These are phyloP conservation scores for Pichia sp. DNA, from an alignment of 1,139 yeast genomes.

Conservation along the genomic window DNA sequence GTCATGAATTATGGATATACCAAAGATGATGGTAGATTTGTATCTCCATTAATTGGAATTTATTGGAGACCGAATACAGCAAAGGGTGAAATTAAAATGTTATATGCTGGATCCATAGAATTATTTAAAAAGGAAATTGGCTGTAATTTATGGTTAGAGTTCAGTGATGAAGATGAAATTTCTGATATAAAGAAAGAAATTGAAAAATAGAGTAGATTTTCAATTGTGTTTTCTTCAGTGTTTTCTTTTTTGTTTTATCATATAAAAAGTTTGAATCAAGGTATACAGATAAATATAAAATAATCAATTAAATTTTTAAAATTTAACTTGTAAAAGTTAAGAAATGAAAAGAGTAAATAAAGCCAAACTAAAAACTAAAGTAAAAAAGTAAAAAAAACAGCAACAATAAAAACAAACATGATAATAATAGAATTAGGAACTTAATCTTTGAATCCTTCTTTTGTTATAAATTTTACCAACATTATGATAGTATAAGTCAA, in stretches of 20 bases:
- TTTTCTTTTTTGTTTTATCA: too few relatives aligned
- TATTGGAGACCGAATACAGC: constrained; percentile 86
- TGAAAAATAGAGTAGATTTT: constrained; percentile 9
- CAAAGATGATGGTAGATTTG: constrained; percentile 64
- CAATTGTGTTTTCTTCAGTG: background rate
- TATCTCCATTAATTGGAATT: constrained; percentile 66
- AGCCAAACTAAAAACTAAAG: background rate
- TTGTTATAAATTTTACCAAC: constrained; percentile 38
- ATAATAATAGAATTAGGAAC: background rate
- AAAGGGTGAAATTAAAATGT: constrained; percentile 72
- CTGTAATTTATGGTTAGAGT: constrained; percentile 47
- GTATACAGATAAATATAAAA: too few relatives aligned
- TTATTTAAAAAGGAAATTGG: constrained; percentile 72
- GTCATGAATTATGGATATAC: constrained; percentile 68
- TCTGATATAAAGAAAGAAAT: constrained; percentile 38
- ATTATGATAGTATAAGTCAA: constrained; percentile 47
- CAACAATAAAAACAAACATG: background rate
- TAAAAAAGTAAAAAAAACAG: background rate
- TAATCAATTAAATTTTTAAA: too few relatives aligned
- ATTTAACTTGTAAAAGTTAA: background rate
- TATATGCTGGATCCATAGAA: constrained; percentile 87
- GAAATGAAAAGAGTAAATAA: background rate
- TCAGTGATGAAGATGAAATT: constrained; percentile 58
- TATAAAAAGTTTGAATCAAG: too few relatives aligned
- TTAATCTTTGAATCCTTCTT: constrained; percentile 20